Evolutionary conservation across 2,329 filamentous ascomycete genomes (phyloP), one percentile per base, ranked within the genome.

Genomic region (Aureobasidium namibiae): DNA sequence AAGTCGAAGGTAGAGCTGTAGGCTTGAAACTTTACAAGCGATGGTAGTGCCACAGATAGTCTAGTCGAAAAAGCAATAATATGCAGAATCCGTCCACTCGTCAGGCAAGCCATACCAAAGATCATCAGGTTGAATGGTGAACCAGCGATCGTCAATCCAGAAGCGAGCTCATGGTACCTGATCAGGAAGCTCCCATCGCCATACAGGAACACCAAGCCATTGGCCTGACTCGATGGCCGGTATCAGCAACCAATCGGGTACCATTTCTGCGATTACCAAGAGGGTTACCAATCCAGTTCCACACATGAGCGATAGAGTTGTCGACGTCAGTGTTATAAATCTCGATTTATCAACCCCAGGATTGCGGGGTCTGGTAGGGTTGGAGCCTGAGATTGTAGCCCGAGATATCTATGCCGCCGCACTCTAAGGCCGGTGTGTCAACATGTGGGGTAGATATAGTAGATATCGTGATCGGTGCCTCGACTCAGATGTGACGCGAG

Each of bases 281-380:
- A 24, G 13, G 18, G 13, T 44, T 33, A 31, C 26, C 36, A 44
- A 44, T 38, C 7, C 26, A 38, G 50, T 6, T 34, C 33, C 26
- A 31, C 24, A 42, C 23, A 8, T n/a, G 50, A 54, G 38, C 21
- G 36, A 54, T 44, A 44, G 36, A 52, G 23, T 39, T 24, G 39
- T 36, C 50, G 38, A 54, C 50, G 50, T 54, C 50, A 54, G 50
- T 54, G 24, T 54, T 54, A 54, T 54, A 54, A 54, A 54, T 16
- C 50, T 21, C 23, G 38, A n/a, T 23, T 54, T 54, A 54, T 24
- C 23, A 54, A 54, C 50, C 50, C 38, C 50, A 54, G 50, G 11
- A 34, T 36, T 33, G 42, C 26, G 44, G 44, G 44, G 44, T 4
- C 26, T 48, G 44, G 44, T 48, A 26, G 44, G 44, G 44, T 33